These are phyloP conservation scores for Aspergillus nomiae DNA, from an alignment of 2,329 filamentous ascomycete genomes.

Conservation along the genomic window DNA sequence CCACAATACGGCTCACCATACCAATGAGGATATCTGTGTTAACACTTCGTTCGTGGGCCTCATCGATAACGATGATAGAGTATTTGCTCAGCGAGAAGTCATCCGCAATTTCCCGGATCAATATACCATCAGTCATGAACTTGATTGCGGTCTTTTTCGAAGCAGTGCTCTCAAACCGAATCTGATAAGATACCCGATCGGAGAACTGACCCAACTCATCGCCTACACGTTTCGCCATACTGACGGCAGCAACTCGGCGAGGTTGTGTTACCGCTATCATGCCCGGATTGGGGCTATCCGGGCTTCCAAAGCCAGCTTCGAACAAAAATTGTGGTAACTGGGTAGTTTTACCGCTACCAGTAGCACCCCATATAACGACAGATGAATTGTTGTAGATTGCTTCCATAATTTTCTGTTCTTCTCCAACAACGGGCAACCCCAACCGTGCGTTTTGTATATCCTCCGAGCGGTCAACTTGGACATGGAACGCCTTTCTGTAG, in stretches of 20 bases:
- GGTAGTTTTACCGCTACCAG: slow-evolving; percentile 96
- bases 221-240: slow-evolving; percentile 89
- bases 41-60: slow-evolving; percentile 94
- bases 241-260: slow-evolving; percentile 89
- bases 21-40: slow-evolving; percentile 99
- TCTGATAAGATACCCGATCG: slow-evolving; percentile 85
- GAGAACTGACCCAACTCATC: slow-evolving; percentile 79
- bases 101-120: slow-evolving; percentile 85
- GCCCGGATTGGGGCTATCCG: slow-evolving; percentile 76
- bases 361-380: slow-evolving; percentile 90
- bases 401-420: slow-evolving; percentile 98
- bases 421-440: slow-evolving; percentile 83
- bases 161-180: slow-evolving; percentile 87
- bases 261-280: slow-evolving; percentile 96
- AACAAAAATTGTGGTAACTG: slow-evolving; percentile 96
- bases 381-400: slow-evolving; percentile 89
- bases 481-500: slow-evolving; percentile 73
- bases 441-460: slow-evolving; percentile 78
- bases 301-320: slow-evolving; percentile 86
- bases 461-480: slow-evolving; percentile 68
- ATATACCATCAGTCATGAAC: slow-evolving; percentile 98
- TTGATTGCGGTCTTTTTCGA: slow-evolving; percentile 84
- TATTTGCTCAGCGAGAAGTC: slow-evolving; percentile 89
- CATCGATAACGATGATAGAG: slow-evolving; percentile 91
- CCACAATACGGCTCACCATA: slow-evolving; percentile 91